Evolutionary conservation across 1,139 yeast species (phyloP), one percentile per base, ranked within the genome.

Genomic region (Diutina neorugosa): DNA sequence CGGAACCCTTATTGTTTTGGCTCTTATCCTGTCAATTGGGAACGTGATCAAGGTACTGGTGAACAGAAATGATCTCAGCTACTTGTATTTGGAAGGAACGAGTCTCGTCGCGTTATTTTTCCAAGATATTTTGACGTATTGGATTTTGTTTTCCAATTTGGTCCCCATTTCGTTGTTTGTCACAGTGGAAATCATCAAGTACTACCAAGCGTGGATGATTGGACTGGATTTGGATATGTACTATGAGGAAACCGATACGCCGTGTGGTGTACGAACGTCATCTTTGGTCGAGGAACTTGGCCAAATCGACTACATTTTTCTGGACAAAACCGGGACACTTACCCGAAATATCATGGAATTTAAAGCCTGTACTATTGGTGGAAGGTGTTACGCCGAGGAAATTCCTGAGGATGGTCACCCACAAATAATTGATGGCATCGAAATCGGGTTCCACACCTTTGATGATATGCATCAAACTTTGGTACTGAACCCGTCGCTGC

Each of bases 311-410:
- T 91, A 90, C 64, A 86, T 93, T 27, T 93, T 93, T 69, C 87
- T 96, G 65, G 98, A 93, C 66, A 93, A 93, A 65, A 93, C 98
- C 0, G 98, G 98, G 43, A 93, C 98, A 0, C 74, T 93, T 57
- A 93, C 98, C 0, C 73, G 98, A 66, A 93, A 93, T 63, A 85
- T 93, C 53, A 93, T 93, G 98, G 98, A 90, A 67, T 93, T 88
- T 68, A 89, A 86, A 65, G 81, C 91, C n/a, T 90, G 97, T 61
- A 80, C 96, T 0, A 89, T 93, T 63, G 97, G 94, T 3, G 98
- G 98, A 0, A 79, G 81, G 55, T 88, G 96, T 63, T 94, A 91
- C 65, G 86, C 90, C 42, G 87, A 78, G 54, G 90, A 82, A 49
- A 85, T 93, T 43, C 98, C 99, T 0, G 98, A 94, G 63, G 98